These are phyloP conservation scores for Zymoseptoria pseudotritici DNA, from an alignment of 2,329 filamentous ascomycete genomes.

Conservation along the genomic window DNA sequence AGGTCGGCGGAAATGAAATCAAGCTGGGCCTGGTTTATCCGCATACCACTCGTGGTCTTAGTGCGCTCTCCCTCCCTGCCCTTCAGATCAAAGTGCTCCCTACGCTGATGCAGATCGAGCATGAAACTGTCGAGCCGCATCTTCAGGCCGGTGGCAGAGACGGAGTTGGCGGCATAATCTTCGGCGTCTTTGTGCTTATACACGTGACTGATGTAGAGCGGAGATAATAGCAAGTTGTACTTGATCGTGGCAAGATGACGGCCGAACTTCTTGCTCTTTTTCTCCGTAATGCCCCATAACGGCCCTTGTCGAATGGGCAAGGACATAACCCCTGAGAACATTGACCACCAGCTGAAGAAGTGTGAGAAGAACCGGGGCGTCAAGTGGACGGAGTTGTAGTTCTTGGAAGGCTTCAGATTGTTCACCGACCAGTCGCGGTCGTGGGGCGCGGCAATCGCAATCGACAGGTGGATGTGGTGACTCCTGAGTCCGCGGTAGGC, in stretches of 20 bases:
- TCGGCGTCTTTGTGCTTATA: constrained; percentile 98
- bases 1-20: constrained; percentile 89
- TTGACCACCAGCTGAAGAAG: constrained; percentile 96
- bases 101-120: constrained; percentile 87
- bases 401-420: constrained; percentile 68
- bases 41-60: constrained; percentile 82
- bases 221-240: constrained; percentile 87
- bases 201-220: constrained; percentile 89
- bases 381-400: constrained; percentile 94
- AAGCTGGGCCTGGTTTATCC: constrained; percentile 88
- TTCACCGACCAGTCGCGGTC: constrained; percentile 79
- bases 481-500: constrained; percentile 96
- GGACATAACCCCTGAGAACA: constrained; percentile 92
- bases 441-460: constrained; percentile 79
- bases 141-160: constrained; percentile 93
- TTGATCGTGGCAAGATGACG: constrained; percentile 97
- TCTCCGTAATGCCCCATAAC: constrained; percentile 86
- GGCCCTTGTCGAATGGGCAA: constrained; percentile 86
- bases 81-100: constrained; percentile 81
- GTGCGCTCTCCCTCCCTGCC: constrained; percentile 60
- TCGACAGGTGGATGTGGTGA: constrained; percentile 90
- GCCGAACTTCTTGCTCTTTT: constrained; percentile 97
- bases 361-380: constrained; percentile 96
- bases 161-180: constrained; percentile 67
- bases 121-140: constrained; percentile 94